A percentile compares a stretch with the other conserved stretches of the same genome.
phyloP scores from a whole-genome alignment of 768 basidiomycete species.

The Exidia glandulosa region DNA sequence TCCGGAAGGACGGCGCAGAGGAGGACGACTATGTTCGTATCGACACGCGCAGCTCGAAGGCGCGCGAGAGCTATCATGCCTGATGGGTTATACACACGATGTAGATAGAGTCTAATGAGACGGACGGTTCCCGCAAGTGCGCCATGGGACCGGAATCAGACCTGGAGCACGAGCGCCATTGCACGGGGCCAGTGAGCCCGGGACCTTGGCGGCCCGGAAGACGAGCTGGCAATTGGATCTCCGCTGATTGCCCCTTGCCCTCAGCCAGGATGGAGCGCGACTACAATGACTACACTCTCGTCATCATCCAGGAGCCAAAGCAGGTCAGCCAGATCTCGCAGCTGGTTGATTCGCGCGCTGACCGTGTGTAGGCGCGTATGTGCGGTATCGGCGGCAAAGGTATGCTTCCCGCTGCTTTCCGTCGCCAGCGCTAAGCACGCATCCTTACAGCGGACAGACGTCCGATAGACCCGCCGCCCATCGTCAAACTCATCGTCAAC shows the following conservation, averaged over 20 bases:
- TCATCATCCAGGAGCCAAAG: slow-evolving; percentile 83
- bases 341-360: neutral
- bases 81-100: neutral
- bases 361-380: slow-evolving; percentile 48
- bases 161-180: too few relatives aligned
- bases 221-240: too few relatives aligned
- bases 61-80: slow-evolving; percentile 4
- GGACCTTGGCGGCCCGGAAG: too few relatives aligned
- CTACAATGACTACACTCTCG: slow-evolving; percentile 72
- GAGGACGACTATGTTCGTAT: slow-evolving; percentile 77
- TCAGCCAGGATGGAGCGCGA: neutral
- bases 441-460: slow-evolving; percentile 69
- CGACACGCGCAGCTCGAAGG: slow-evolving; percentile 37
- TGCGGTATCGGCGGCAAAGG: slow-evolving; percentile 80
- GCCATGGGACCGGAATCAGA: neutral
- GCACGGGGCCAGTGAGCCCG: too few relatives aligned
- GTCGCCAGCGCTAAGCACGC: neutral
- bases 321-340: slow-evolving; percentile 33
- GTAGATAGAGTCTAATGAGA: neutral
- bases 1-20: slow-evolving; percentile 45
- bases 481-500: slow-evolving; percentile 86
- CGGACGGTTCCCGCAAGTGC: neutral
- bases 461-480: slow-evolving; percentile 93
- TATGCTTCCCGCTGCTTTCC: slow-evolving; percentile 14
- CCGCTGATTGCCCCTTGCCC: neutral